Evolutionary conservation across 352 stramenopile species (phyloP).

Genomic region (Globisporangium canariense): DNA sequence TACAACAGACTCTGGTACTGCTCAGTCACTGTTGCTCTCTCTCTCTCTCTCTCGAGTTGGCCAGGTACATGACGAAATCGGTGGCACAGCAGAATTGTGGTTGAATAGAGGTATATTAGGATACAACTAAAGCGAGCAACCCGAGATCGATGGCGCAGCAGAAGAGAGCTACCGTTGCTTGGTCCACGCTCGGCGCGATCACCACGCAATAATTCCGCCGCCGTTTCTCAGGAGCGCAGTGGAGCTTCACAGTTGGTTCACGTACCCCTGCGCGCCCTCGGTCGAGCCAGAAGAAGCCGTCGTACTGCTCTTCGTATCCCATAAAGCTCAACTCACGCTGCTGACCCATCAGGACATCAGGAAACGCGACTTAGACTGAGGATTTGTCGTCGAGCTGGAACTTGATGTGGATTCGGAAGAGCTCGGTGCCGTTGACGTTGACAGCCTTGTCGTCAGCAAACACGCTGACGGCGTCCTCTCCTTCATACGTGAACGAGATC

Average conservation of each 20-base stretch:
- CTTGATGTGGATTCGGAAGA: neutral
- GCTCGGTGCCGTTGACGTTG: neutral
- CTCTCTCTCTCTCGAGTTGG: too few relatives aligned
- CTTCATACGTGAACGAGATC: too few relatives aligned
- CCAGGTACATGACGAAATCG: too few relatives aligned
- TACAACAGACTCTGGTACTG: too few relatives aligned
- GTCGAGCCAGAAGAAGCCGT: conserved; percentile 10
- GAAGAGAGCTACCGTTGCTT: conserved; percentile 6
- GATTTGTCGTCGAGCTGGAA: neutral
- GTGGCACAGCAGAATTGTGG: neutral
- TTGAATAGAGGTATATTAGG: too few relatives aligned
- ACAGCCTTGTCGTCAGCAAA: too few relatives aligned
- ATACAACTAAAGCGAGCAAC: too few relatives aligned
- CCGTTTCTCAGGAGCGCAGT: neutral
- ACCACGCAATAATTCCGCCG: conserved; percentile 20
- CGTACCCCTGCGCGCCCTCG: neutral
- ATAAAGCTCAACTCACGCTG: conserved; percentile 8
- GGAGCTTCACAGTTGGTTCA: neutral
- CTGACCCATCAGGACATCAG: neutral
- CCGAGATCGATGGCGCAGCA: too few relatives aligned
- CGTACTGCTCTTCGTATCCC: neutral
- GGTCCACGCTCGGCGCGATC: conserved; percentile 28
- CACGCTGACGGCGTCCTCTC: too few relatives aligned
- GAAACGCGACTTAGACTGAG: conserved; percentile 1
- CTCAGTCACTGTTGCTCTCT: too few relatives aligned